Base-by-base conservation (phyloP, 2,329 filamentous ascomycete genomes). In the Hymenoscyphus repandus region DNA sequence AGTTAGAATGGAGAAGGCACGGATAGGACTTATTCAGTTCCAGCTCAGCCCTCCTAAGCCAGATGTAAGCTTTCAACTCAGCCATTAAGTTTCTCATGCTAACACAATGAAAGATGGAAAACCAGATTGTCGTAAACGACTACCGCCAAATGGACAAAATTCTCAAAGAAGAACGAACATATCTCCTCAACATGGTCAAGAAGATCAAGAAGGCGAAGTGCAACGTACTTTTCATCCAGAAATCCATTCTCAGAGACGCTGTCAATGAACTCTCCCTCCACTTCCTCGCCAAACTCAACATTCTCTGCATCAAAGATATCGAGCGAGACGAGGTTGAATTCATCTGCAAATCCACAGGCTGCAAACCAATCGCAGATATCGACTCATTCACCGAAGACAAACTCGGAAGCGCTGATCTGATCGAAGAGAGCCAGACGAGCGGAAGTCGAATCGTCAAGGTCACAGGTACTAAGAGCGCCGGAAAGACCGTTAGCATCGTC, bases 111-210 rank as follows among this genome's bases (percentile, higher is more conserved):
- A 62, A 90, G 83, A 99, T 99, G 93, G 93, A 99, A 76, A 99
- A 99, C 74, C 93, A 95, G 67, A 97, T 99, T 58, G 86, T 95
- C 31, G 93, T 99, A 66, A 99, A 99, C 72, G 93, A 99, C 76
- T 99, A 99, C 79, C 83, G 93, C 67, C 93, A 99, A 71, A 99
- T 99, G 93, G 93, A 99, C 78, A 99, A 97, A 80, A 99, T 99
- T 60, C 82, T 99, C 63, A 99, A 99, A 75, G 93, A 99, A 74
- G 93, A 99, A 77, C 89, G 93, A 61, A 88, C 93, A 62, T 99
- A 99, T 73, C 82, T 99, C 58, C 81, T 99, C 52, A 97, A 97
- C 77, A 88, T 99, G 83, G 91, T 95, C 68, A 97, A 99, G 82
- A 99, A 97, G 80, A 99, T 99, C 72, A 96, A 97, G 76, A 99